Base-by-base conservation (phyloP, 2,329 filamentous ascomycete species). In the Fusarium nelsonii region DNA sequence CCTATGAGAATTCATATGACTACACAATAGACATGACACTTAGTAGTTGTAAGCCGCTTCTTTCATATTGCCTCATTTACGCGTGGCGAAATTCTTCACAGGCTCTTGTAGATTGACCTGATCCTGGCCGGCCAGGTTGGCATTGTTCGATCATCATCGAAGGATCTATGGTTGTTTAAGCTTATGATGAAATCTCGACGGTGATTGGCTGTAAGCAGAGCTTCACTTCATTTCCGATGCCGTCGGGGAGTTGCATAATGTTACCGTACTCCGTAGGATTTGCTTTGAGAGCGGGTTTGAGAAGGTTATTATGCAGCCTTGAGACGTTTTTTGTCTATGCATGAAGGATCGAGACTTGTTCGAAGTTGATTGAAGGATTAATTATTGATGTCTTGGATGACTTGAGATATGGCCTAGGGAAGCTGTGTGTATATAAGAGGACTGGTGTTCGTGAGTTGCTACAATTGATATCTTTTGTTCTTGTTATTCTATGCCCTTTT, bases 261-360 rank as follows among this genome's bases (percentile, higher is more conserved):
- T 37, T 44, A 28, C 18, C 26, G 18, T 37, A 18, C 37, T n/a
- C 30, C 34, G 6, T 40, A 20, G 34, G 57, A 63, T 23, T 16
- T 33, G n/a, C 39, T 18, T 18, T 33, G 45, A 51, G 65, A 39
- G 61, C 44, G 33, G 36, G n/a, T 69, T 69, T 69, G 66, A 69
- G 65, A 69, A 65, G 60, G 65, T 61, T 69, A 39, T 33, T 37
- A 20, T 23, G 23, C 23, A 23, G 23, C 23, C 23, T 23, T 23
- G 23, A 23, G 4, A 23, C 4, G 23, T 23, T 23, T 23, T 23
- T 23, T 23, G 23, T 32, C 15, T n/a, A 26, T 26, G 32, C 4
- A 20, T 6, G 39, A 34, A 55, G 60, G 60, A 63, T 57, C n/a
- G 8, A 32, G 43, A 57, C 41, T 33, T 48, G 49, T 57, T 37